Evolutionary conservation across 2,329 filamentous ascomycete species (phyloP).

Genomic region (Pyricularia pennisetigena): DNA sequence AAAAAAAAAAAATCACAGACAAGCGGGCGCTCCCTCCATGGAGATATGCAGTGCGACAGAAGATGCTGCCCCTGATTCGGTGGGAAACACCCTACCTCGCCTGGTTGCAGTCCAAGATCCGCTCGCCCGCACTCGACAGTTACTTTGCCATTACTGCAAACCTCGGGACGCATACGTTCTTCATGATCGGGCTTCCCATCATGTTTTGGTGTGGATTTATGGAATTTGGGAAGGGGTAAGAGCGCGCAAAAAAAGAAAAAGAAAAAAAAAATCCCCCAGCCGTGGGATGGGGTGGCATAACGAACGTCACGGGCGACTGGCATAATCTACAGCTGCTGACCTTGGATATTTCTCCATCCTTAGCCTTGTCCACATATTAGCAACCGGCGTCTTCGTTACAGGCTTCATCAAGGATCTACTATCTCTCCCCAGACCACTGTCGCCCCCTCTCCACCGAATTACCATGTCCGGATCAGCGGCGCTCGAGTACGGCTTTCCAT

Average conservation of each 20-base stretch:
- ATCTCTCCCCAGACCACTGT: conserved; percentile 84
- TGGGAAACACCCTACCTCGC: conserved; percentile 95
- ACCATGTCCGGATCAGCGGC: conserved; percentile 96
- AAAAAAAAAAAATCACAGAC: conserved; percentile 57
- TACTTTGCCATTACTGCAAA: conserved; percentile 98
- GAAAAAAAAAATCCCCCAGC: too few relatives aligned
- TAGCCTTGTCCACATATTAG: conserved; percentile 65
- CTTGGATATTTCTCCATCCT: not conserved
- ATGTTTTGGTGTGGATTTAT: conserved; percentile 94
- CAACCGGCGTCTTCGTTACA: conserved; percentile 73
- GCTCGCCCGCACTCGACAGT: conserved; percentile 78
- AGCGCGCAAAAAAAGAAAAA: conserved; percentile 15
- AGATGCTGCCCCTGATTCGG: conserved; percentile 74
- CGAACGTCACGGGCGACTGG: too few relatives aligned
- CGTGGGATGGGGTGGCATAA: not conserved
- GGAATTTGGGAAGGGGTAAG: conserved; percentile 76
- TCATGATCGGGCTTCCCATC: conserved; percentile 91
- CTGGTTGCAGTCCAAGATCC: conserved; percentile 68
- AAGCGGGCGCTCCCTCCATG: conserved; percentile 74
- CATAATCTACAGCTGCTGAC: not conserved
- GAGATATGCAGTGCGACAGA: conserved; percentile 78
- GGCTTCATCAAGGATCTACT: conserved; percentile 92
- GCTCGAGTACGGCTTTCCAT: conserved; percentile 94
- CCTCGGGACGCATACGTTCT: conserved; percentile 95
- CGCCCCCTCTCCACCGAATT: conserved; percentile 84